Evolutionary conservation across 176 grass and related monocot genomes (phyloP).

Genomic region (Triticum timopheevii): DNA sequence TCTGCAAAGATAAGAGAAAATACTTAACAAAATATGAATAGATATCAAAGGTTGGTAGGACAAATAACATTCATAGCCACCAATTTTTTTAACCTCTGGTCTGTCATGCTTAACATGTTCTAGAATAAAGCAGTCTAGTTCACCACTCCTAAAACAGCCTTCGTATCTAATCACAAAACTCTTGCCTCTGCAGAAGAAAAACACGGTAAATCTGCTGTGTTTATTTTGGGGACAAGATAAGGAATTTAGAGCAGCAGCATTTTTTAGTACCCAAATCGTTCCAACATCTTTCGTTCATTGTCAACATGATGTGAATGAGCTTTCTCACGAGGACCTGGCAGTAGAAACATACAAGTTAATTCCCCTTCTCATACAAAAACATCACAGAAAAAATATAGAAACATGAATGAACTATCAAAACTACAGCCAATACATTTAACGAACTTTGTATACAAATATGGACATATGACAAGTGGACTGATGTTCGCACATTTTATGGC

Average conservation of each 20-base stretch:
- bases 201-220: neutral
- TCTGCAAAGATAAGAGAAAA: conserved; percentile 48
- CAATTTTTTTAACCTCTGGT: conserved; percentile 60
- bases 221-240: neutral
- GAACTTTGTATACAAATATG: conserved; percentile 1
- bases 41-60: neutral
- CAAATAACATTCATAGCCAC: conserved; percentile 9
- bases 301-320: conserved; percentile 83
- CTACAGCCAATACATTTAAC: neutral
- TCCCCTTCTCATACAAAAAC: conserved; percentile 8
- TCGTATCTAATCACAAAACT: conserved; percentile 72
- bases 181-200: conserved; percentile 63
- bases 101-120: conserved; percentile 94
- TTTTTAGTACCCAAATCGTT: conserved; percentile 78
- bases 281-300: conserved; percentile 90
- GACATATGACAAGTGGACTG: neutral
- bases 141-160: conserved; percentile 57
- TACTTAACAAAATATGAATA: conserved; percentile 22
- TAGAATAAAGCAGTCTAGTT: conserved; percentile 85
- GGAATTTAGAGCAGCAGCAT: neutral
- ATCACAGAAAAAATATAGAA: conserved; percentile 5
- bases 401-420: neutral
- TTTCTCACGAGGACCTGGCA: conserved; percentile 79
- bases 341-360: conserved; percentile 39
- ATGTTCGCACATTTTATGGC: conserved; percentile 90